Evolutionary conservation across 148 eudicot genomes (phyloP).

Genomic region (Diospyros kaki): DNA sequence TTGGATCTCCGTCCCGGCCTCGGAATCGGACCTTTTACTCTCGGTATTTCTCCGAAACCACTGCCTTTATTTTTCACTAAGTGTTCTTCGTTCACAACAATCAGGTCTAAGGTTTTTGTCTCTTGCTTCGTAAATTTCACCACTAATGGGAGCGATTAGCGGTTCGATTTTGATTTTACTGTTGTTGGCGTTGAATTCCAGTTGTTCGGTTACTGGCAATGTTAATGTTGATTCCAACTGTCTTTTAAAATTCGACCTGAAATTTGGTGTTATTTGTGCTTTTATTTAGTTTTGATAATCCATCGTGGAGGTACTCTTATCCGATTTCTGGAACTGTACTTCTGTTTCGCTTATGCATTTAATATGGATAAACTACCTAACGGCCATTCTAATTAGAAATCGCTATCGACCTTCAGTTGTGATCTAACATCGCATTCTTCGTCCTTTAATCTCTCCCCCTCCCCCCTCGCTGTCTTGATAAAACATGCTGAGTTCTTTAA

Average conservation of each 20-base stretch:
- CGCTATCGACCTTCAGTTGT: too few relatives aligned
- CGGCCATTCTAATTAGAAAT: too few relatives aligned
- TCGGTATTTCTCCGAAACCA: slow-evolving; percentile 37
- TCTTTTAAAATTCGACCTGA: not conserved
- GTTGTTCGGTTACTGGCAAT: not conserved
- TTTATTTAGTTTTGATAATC: not conserved
- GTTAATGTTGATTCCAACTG: not conserved
- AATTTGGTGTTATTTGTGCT: not conserved
- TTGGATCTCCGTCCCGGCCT: slow-evolving; percentile 90
- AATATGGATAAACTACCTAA: too few relatives aligned
- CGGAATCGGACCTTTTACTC: slow-evolving; percentile 80
- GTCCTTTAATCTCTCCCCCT: too few relatives aligned
- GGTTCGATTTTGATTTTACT: not conserved
- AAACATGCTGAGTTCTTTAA: too few relatives aligned
- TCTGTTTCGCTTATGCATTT: too few relatives aligned
- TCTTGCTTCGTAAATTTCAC: not conserved
- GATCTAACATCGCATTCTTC: too few relatives aligned
- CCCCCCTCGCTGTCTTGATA: too few relatives aligned
- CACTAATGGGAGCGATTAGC: not conserved
- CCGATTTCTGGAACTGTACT: too few relatives aligned
- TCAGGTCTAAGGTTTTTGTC: not conserved
- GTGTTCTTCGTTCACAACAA: not conserved
- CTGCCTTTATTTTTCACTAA: not conserved
- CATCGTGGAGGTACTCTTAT: too few relatives aligned
- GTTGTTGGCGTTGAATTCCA: not conserved